Percentiles rank a stretch among this genome's conserved stretches.
Evolutionary conservation across 2,329 filamentous ascomycete species (phyloP).

Genomic region (Raffaelea ambrosiae): DNA sequence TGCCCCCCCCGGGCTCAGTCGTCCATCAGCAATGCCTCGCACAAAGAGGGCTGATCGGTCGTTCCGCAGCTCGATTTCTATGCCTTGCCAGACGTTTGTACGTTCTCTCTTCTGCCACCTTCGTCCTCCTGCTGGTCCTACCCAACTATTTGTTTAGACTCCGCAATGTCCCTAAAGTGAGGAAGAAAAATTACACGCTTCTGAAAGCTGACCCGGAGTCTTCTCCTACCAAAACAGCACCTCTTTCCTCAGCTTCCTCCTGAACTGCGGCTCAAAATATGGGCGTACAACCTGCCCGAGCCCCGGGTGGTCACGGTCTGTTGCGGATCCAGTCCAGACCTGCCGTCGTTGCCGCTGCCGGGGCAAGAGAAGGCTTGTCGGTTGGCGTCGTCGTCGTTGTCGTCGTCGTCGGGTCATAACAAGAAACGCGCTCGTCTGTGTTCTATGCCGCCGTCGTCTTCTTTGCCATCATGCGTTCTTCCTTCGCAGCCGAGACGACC

Average conservation of each 20-base stretch:
- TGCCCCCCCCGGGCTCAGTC: too few species aligned
- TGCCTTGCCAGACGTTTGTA: conserved; percentile 1
- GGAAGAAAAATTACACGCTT: too few species aligned
- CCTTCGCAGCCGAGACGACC: neutral
- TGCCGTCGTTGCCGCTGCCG: too few species aligned
- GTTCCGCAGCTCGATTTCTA: too few species aligned
- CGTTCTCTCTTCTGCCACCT: too few species aligned
- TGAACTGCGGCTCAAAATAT: conserved; percentile 39
- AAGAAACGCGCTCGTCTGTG: neutral
- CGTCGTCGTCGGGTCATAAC: neutral
- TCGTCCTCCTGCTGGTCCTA: too few species aligned
- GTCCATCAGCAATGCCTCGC: too few species aligned
- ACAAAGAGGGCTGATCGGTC: too few species aligned
- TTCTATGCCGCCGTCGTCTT: neutral
- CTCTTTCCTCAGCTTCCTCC: conserved; percentile 33
- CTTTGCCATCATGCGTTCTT: neutral
- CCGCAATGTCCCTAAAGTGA: too few species aligned
- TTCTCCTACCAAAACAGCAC: conserved; percentile 28
- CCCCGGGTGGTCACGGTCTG: conserved; percentile 34
- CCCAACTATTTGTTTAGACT: too few species aligned
- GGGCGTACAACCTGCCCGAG: conserved; percentile 33
- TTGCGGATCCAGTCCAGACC: conserved; percentile 16
- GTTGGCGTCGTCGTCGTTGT: conserved; percentile 11
- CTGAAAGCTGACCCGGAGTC: too few species aligned
- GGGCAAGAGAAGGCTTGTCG: too few species aligned